phyloP scores from a whole-genome alignment of 2,329 filamentous ascomycete genomes.

The Diaporthe sp. region DNA sequence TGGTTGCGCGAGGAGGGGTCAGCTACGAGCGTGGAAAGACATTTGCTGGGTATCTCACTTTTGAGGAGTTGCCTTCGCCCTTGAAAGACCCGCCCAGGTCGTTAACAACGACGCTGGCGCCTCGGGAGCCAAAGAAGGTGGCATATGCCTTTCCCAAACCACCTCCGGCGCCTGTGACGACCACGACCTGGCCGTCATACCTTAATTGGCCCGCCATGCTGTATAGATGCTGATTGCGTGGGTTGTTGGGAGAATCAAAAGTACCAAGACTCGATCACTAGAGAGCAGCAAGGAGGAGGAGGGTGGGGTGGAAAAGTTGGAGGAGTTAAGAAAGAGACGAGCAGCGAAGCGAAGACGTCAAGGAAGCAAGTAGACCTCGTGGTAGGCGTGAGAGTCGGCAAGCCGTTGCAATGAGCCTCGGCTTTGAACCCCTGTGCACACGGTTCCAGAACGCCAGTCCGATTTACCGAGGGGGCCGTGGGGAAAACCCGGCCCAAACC shows the following conservation, averaged over 20 bases:
- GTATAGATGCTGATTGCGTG: not conserved
- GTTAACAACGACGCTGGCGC: conserved; percentile 84
- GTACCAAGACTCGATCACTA: not conserved
- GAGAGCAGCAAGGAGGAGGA: not conserved
- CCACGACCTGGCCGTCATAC: conserved; percentile 89
- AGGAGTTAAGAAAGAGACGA: not conserved
- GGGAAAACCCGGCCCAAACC: conserved; percentile 29
- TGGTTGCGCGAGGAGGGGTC: conserved; percentile 46
- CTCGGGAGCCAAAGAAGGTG: conserved; percentile 89
- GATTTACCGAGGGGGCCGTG: conserved; percentile 33
- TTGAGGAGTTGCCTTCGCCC: conserved; percentile 87
- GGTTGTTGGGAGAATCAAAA: not conserved
- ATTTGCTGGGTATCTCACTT: conserved; percentile 65
- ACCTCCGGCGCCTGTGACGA: conserved; percentile 87
- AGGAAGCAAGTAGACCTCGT: conserved; percentile 3
- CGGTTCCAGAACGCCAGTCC: conserved; percentile 25
- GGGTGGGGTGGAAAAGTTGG: not conserved
- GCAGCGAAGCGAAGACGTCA: not conserved
- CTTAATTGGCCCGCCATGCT: conserved; percentile 74
- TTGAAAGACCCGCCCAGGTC: conserved; percentile 94
- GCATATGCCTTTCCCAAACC: conserved; percentile 86
- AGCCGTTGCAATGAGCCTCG: conserved; percentile 32
- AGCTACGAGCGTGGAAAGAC: not conserved
- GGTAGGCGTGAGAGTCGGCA: conserved; percentile 26
- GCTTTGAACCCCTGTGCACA: conserved; percentile 31